These are phyloP conservation scores for Phaeosphaeria sp. DNA, from an alignment of 2,329 filamentous ascomycete genomes.

Conservation along the genomic window DNA sequence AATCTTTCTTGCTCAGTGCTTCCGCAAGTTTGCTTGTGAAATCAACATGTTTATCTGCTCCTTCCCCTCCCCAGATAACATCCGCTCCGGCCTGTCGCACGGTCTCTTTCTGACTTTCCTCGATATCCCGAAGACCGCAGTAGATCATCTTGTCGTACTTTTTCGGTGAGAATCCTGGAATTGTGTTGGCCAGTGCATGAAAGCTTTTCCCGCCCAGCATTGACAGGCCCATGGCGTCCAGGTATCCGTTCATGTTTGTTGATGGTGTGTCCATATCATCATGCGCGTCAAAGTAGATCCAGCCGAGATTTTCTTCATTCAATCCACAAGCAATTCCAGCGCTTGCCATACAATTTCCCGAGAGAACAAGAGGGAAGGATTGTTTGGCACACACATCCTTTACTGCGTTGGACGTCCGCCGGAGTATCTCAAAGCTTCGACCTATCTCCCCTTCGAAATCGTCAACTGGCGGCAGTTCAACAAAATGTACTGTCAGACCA, in stretches of 20 bases:
- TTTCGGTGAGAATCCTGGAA: constrained; percentile 34
- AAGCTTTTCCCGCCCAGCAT: constrained; percentile 48
- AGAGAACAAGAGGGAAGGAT: constrained; percentile 50
- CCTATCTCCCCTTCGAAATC: constrained; percentile 51
- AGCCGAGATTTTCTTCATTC: constrained; percentile 23
- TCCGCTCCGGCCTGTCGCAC: constrained; percentile 37
- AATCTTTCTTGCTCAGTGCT: constrained; percentile 3
- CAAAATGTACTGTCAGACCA: constrained; percentile 27
- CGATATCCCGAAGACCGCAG: constrained; percentile 36
- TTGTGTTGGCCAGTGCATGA: constrained; percentile 38
- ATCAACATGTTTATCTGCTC: constrained; percentile 3
- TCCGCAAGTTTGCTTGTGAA: constrained; percentile 7
- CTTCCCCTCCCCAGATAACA: constrained; percentile 15
- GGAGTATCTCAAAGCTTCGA: constrained; percentile 49
- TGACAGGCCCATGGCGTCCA: constrained; percentile 47
- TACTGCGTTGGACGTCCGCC: constrained; percentile 45
- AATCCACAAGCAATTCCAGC: constrained; percentile 49
- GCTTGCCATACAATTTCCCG: constrained; percentile 50
- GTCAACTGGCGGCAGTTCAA: constrained; percentile 39
- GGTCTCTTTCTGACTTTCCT: constrained; percentile 32
- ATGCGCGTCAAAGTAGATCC: constrained; percentile 54
- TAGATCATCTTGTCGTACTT: constrained; percentile 21
- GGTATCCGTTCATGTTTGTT: constrained; percentile 46
- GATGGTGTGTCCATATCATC: constrained; percentile 51
- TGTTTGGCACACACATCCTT: constrained; percentile 24